Base-by-base conservation (phyloP, 768 basidiomycete species). In the Russula foetens region DNA sequence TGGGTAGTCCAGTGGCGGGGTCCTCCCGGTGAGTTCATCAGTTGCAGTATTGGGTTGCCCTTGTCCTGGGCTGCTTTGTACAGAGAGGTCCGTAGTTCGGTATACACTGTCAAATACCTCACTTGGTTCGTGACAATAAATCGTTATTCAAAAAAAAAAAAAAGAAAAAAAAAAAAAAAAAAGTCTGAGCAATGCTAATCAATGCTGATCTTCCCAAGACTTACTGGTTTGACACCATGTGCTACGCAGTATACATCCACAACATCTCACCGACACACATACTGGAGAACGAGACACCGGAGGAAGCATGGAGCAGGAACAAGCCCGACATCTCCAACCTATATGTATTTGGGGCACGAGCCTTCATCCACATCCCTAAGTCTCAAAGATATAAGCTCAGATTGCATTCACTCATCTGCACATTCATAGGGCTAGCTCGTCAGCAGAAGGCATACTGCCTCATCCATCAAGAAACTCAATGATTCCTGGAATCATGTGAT, bases 151-250 rank as follows among this genome's bases (percentile, higher is more conserved):
- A n/a, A n/a, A n/a, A n/a, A n/a, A n/a, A n/a, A n/a, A n/a, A n/a
- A n/a, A n/a, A n/a, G n/a, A n/a, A n/a, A n/a, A n/a, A n/a, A n/a
- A n/a, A n/a, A n/a, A n/a, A n/a, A n/a, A n/a, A n/a, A n/a, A n/a
- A 43, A 4, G 59, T 53, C 0, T 54, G 62, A 14, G 17, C 60
- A 14, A 66, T 70, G 66, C 63, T 67, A 5, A 11, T 28, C 2
- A 60, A 59, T 15, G 46, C 53, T 7, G 39, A 41, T 7, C 58
- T 69, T 2, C 46, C 67, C 2, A 26, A 47, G 1, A 19, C 50
- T 1, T 68, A 65, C 49, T 69, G 68, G 67, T 60, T 29, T 15
- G 49, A 67, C 15, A 62, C 66, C 0, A 55, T 66, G 3, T 8
- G 46, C 14, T 50, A 57, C n/a, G 67, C 66, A 0, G 38, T 43